Evolutionary conservation across 1,139 yeast genomes (phyloP).

Genomic region (Geotrichum bryndzae): DNA sequence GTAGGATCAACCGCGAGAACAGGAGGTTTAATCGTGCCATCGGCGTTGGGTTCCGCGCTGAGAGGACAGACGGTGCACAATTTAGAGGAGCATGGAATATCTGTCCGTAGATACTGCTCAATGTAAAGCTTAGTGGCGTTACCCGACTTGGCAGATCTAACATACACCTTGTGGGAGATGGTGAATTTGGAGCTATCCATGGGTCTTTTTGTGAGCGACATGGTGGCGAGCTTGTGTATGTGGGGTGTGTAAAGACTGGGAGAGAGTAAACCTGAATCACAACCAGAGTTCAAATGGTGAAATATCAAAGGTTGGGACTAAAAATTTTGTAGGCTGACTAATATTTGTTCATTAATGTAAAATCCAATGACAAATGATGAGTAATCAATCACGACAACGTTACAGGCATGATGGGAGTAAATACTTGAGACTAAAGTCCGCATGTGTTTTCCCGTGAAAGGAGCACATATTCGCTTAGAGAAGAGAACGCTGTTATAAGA

Average conservation of each 20-base stretch:
- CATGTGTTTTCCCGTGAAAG: no score
- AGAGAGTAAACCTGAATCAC: not conserved
- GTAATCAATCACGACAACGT: not conserved
- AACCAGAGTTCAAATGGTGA: not conserved
- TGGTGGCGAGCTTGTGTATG: not conserved
- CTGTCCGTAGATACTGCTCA: conserved; percentile 87
- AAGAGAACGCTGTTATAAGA: not conserved
- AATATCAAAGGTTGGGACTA: not conserved
- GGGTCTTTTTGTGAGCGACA: conserved; percentile 22
- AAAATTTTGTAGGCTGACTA: not conserved
- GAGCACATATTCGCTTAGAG: not conserved
- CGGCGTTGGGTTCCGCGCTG: conserved; percentile 36
- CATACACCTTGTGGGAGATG: conserved; percentile 76
- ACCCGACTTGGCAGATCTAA: conserved; percentile 75
- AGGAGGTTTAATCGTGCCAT: conserved; percentile 41
- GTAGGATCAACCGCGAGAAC: conserved; percentile 45
- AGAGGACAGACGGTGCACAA: conserved; percentile 55
- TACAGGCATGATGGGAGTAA: not conserved
- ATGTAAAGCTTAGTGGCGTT: conserved; percentile 86
- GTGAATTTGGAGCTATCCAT: conserved; percentile 17
- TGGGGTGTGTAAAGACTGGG: not conserved
- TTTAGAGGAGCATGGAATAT: conserved; percentile 83
- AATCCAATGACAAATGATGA: not conserved
- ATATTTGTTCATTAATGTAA: not conserved
- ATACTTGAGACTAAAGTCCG: no score